These are phyloP conservation scores for Fusarium sp. DNA, from an alignment of 2,329 filamentous ascomycete genomes.

Conservation along the genomic window DNA sequence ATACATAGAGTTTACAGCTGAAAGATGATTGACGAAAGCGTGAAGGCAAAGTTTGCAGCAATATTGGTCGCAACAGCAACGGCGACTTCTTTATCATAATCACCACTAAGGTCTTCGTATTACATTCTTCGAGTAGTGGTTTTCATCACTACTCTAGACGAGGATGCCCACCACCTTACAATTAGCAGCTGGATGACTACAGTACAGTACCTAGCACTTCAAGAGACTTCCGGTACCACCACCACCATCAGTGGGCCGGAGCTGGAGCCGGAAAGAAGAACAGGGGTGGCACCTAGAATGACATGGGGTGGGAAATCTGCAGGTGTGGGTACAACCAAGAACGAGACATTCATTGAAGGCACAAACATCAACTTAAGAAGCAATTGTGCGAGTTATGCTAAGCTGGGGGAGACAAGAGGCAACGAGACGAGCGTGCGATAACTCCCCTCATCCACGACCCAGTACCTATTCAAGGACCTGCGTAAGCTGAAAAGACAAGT, in stretches of 20 bases:
- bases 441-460: background rate
- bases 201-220: too few relatives aligned
- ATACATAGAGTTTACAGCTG: background rate
- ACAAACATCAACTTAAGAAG: conserved; percentile 26
- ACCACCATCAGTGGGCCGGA: conserved; percentile 42
- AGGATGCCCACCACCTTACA: conserved; percentile 32
- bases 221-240: conserved; percentile 33
- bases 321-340: conserved; percentile 28
- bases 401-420: conserved; percentile 35
- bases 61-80: background rate
- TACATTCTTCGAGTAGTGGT: conserved; percentile 11
- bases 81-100: conserved; percentile 2
- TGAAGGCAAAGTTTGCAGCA: background rate
- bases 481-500: conserved; percentile 24
- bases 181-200: conserved; percentile 32
- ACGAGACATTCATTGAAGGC: conserved; percentile 37
- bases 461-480: conserved; percentile 7
- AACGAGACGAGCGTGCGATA: conserved; percentile 19
- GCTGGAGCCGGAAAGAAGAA: conserved; percentile 44
- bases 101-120: conserved; percentile 3
- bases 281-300: conserved; percentile 36
- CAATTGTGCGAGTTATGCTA: conserved; percentile 38
- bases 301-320: conserved; percentile 10
- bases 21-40: conserved; percentile 1
- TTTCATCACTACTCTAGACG: conserved; percentile 25